These are phyloP conservation scores for Guadua angustifolia DNA, from an alignment of 176 grass and related monocot genomes.

Conservation along the genomic window DNA sequence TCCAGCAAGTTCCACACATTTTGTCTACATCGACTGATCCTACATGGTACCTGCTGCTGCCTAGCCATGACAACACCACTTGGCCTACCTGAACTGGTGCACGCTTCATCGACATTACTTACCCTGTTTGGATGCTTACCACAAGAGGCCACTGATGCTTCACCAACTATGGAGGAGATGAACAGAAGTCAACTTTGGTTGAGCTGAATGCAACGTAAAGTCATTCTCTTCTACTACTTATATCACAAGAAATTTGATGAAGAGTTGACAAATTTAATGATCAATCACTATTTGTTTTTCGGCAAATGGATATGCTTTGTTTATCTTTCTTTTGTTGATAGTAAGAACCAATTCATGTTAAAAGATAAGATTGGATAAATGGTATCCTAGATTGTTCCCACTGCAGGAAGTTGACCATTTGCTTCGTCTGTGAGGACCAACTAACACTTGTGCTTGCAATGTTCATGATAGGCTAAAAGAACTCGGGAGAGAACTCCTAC, in stretches of 20 bases:
- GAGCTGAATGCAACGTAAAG: slow-evolving; percentile 49
- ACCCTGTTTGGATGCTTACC: slow-evolving; percentile 18
- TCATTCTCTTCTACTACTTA: slow-evolving; percentile 48
- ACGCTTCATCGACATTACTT: slow-evolving; percentile 40
- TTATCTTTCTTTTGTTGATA: slow-evolving; percentile 21
- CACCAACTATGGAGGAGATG: slow-evolving; percentile 38
- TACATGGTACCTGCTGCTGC: slow-evolving; percentile 44
- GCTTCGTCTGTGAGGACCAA: background rate
- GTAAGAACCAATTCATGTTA: slow-evolving; percentile 22
- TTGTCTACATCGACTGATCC: slow-evolving; percentile 44
- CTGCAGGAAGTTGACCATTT: background rate
- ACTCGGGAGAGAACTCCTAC: slow-evolving; percentile 90
- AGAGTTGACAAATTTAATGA: slow-evolving; percentile 27
- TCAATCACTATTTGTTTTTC: slow-evolving; percentile 27
- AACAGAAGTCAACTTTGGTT: slow-evolving; percentile 49
- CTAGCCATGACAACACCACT: slow-evolving; percentile 20
- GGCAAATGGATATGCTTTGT: slow-evolving; percentile 5
- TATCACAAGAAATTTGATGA: slow-evolving; percentile 41
- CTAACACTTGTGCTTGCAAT: slow-evolving; percentile 20
- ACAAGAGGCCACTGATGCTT: slow-evolving; percentile 25
- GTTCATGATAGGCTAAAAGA: slow-evolving; percentile 81
- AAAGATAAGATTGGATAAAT: slow-evolving; percentile 23
- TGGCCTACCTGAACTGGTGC: background rate
- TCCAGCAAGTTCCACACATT: slow-evolving; percentile 26
- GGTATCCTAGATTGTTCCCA: background rate